These are phyloP conservation scores for Fusarium sp. DNA, from an alignment of 2,329 filamentous ascomycete genomes.

Conservation along the genomic window DNA sequence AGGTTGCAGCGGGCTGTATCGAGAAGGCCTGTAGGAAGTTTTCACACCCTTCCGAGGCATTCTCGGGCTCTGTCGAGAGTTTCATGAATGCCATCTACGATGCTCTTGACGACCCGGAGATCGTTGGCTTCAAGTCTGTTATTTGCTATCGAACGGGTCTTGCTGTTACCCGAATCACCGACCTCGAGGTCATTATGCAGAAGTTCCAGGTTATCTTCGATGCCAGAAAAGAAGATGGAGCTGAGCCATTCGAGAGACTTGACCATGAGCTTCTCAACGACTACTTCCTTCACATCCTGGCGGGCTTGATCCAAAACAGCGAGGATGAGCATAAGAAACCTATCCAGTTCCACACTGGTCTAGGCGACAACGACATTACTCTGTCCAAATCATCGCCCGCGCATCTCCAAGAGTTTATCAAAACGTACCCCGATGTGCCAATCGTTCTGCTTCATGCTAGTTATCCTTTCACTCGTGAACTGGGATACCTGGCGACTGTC, in stretches of 20 bases:
- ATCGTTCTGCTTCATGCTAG: constrained; percentile 84
- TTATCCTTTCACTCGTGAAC: constrained; percentile 84
- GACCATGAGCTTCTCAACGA: constrained; percentile 76
- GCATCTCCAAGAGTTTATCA: constrained; percentile 79
- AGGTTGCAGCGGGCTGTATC: constrained; percentile 73
- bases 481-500: constrained; percentile 80
- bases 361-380: constrained; percentile 83
- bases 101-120: constrained; percentile 72
- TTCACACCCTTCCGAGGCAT: constrained; percentile 44
- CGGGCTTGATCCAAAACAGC: constrained; percentile 67
- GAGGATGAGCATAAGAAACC: constrained; percentile 70
- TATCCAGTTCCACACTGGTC: constrained; percentile 85
- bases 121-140: constrained; percentile 86
- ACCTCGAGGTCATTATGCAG: constrained; percentile 57
- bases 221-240: constrained; percentile 16
- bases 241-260: constrained; percentile 63
- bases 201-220: constrained; percentile 56
- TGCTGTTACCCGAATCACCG: constrained; percentile 63
- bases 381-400: constrained; percentile 79
- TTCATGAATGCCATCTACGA: constrained; percentile 62
- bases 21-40: constrained; percentile 57
- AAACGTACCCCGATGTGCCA: constrained; percentile 74
- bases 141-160: constrained; percentile 85
- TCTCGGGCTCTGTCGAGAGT: constrained; percentile 51
- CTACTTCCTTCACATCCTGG: constrained; percentile 73